Base-by-base conservation (phyloP, 305 asterid species). In the Rubia peregrina region DNA sequence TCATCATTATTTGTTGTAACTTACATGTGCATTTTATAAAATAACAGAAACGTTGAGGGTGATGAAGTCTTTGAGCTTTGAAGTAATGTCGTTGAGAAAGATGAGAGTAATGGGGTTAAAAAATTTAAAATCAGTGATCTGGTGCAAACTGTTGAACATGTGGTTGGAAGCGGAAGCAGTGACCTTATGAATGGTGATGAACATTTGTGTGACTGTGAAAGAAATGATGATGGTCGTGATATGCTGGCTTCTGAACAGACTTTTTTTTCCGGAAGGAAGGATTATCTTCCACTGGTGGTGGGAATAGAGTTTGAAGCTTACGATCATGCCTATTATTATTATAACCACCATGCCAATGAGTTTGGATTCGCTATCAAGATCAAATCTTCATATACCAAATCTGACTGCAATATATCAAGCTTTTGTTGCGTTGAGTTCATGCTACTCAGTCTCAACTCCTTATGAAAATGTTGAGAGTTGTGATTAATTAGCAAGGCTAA, bases 231-330 rank as follows among this genome's bases (percentile, higher is more conserved):
- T 66, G 82, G 75, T 74, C 79, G 69, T 46, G 72, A 71, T 55
- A 63, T 57, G 9, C 71, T 68, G 57, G 43, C 63, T 55, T 77
- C 43, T 75, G 80, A 71, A 61, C 86, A 75, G 75, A 76, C 63
- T 69, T 82, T 76, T 68, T 77, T 80, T 61, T 63, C 77, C 19
- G 74, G 51, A 6, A 81, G 41, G n/a, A 81, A 73, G 74, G 73
- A 76, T 71, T 83, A 83, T 73, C 79, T 75, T 70, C 80, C 86
- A 2, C 97, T 95, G 16, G 85, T 72, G 0, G 84, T 85, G 55
- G 95, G 93, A 67, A 89, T 89, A 95, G 96, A 87, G 77, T 91
- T 91, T 76, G 95, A 91, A 51, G 83, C 92, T 6, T 91, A 91
- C 68, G 92, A 86, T 38, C 95, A 89, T 82, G 95, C 92, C 75